Conservation (phyloP, 257 asterid genomes). For the Solanum corneliomulleri region DNA sequence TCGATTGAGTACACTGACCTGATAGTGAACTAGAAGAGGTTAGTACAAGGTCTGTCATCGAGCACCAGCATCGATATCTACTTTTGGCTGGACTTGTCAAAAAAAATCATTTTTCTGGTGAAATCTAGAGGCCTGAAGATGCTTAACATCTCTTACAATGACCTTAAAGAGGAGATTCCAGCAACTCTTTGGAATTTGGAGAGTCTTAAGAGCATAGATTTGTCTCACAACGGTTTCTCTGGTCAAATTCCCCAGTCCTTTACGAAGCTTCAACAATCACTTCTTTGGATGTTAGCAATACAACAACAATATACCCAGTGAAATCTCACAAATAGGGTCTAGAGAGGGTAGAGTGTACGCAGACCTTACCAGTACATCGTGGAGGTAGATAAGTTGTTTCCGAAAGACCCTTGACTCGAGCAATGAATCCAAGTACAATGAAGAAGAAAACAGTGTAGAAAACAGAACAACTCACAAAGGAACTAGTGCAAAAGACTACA, state of each 20-base stretch:
- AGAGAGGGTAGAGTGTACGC: neutral
- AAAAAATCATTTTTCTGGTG: constrained; percentile 10
- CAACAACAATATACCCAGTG: neutral
- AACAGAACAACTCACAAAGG: neutral
- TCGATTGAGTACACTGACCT: constrained; percentile 1
- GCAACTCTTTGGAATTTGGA: constrained; percentile 3
- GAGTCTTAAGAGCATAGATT: constrained; percentile 12
- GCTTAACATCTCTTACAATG: constrained; percentile 16
- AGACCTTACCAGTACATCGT: neutral
- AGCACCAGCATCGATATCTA: constrained; percentile 9
- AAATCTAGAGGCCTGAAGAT: constrained; percentile 16
- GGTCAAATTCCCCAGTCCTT: neutral
- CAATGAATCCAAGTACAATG: neutral
- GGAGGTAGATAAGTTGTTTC: neutral
- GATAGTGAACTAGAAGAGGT: constrained; percentile 18
- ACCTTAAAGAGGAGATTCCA: constrained; percentile 11
- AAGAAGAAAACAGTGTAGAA: neutral
- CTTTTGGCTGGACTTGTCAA: constrained; percentile 12
- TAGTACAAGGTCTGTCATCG: constrained; percentile 10
- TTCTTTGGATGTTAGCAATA: neutral
- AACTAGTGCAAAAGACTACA: neutral
- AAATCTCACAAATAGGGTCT: neutral
- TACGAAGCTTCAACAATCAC: neutral
- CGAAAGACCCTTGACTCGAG: neutral
- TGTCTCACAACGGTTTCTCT: neutral